Base-by-base conservation (phyloP, 371 early-diverging fungal species). In the Lichtheimia ornata region DNA sequence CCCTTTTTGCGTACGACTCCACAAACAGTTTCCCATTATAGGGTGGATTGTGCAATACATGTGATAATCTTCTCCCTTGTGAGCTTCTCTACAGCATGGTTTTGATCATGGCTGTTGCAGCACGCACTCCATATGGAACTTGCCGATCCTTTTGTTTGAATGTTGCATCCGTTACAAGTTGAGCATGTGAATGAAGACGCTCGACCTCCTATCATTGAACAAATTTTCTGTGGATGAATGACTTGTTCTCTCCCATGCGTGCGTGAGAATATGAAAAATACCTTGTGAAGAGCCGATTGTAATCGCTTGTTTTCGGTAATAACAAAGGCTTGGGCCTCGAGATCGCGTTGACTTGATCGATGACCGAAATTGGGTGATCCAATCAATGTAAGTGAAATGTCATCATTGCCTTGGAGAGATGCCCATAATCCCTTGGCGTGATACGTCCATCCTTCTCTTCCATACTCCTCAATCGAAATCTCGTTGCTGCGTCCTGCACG, bases 301-400 rank as follows among this genome's bases (percentile, higher is more conserved):
- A 96, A 67, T 6, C 59, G 69, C 25, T 56, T 43, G 49, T 91
- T 86, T 3, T 71, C 66, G 15, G 94, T 93, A 27, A 90, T 74
- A 0, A 95, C 65, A 9, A 92, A 70, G 2, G 91, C 78, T 63
- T 97, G 95, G 12, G 93, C 88, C 64, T 98, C 97, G 61, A 98
- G 63, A 69, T 98, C 97, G 14, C 96, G 81, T 22, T 86, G 82
- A n/a, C 89, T 76, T 1, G 97, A 97, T 41, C 97, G 84, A 64
- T 92, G 86, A 0, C 95, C 94, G 77, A 91, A 95, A 73, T 97
- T 98, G 13, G 94, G 90, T 1, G 96, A 96, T 5, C 97, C 97
- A 59, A 97, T 88, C 69, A 91, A 86, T 1, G 96, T 93, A 63
- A 91, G 45, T 22, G 47, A n/a, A 20, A 70, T 71, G 25, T 91